Percentiles rank a stretch among this genome's conserved stretches.
Conservation (phyloP, 768 basidiomycete species). For the Floccularia luteovirens region DNA sequence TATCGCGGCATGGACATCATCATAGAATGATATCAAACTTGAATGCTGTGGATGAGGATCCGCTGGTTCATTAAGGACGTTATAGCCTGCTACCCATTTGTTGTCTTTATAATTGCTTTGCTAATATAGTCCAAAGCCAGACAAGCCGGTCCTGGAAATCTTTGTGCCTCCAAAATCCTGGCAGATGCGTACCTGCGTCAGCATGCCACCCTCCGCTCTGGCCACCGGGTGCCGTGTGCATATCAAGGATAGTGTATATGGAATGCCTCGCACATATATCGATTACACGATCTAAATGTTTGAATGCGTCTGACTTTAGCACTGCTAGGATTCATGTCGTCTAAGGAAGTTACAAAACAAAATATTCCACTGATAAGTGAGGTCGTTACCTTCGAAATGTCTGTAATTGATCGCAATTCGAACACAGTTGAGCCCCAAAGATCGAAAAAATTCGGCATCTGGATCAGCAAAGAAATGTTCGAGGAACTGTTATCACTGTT, state of each 20-base stretch:
- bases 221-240: conserved; percentile 71
- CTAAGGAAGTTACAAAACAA: conserved; percentile 11
- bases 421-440: conserved; percentile 60
- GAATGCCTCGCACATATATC: conserved; percentile 61
- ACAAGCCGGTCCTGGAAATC: conserved; percentile 77
- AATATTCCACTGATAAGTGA: background rate
- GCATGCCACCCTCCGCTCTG: conserved; percentile 79
- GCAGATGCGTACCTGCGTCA: conserved; percentile 61
- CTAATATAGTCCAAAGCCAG: conserved; percentile 72
- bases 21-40: conserved; percentile 57
- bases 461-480: conserved; percentile 75
- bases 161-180: conserved; percentile 73
- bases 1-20: conserved; percentile 59
- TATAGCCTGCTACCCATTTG: conserved; percentile 80
- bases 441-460: conserved; percentile 71
- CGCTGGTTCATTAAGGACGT: conserved; percentile 76
- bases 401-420: conserved; percentile 69
- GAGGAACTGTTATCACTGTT: conserved; percentile 42
- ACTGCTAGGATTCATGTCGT: conserved; percentile 70
- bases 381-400: conserved; percentile 49
- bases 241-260: conserved; percentile 75
- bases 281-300: conserved; percentile 76
- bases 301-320: conserved; percentile 69
- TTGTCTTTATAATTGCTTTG: conserved; percentile 67
- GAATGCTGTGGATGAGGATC: conserved; percentile 51